These are phyloP conservation scores for Haplographium delicatum DNA, from an alignment of 495 filamentous ascomycete species.

Conservation along the genomic window DNA sequence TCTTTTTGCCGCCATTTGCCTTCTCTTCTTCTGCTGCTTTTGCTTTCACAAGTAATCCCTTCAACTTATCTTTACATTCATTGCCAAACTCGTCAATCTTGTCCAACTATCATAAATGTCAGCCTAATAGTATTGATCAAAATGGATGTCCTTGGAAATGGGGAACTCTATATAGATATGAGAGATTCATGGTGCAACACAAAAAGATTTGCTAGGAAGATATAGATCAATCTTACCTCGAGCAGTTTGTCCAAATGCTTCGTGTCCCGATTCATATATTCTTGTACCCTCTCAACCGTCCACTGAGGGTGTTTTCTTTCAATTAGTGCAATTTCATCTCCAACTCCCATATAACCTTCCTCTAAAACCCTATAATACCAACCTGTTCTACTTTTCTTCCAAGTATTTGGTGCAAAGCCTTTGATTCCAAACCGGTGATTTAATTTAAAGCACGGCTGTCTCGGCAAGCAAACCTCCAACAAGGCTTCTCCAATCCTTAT, in stretches of 20 bases:
- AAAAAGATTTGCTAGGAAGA: background rate
- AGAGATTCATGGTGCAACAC: no score
- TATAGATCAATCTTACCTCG: conserved; percentile 15
- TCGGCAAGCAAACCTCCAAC: conserved; percentile 42
- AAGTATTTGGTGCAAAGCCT: conserved; percentile 48
- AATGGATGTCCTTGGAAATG: no score
- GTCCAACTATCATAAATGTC: conserved; percentile 25
- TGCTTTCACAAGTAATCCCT: conserved; percentile 30
- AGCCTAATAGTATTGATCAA: no score
- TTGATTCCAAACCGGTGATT: conserved; percentile 50
- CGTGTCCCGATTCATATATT: conserved; percentile 46
- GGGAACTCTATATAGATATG: no score
- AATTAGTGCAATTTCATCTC: conserved; percentile 32
- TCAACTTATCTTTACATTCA: conserved; percentile 38
- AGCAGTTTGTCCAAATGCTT: conserved; percentile 39
- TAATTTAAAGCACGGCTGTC: conserved; percentile 53
- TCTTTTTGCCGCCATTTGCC: conserved; percentile 21
- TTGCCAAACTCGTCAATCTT: conserved; percentile 41
- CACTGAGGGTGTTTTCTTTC: conserved; percentile 42
- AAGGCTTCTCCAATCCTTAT: conserved; percentile 35
- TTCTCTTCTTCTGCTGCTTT: conserved; percentile 28
- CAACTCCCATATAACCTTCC: conserved; percentile 40
- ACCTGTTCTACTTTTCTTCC: conserved; percentile 44
- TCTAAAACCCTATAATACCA: conserved; percentile 51
- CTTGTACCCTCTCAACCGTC: conserved; percentile 50